Evolutionary conservation across 2,329 filamentous ascomycete species (phyloP).

Genomic region (Fusarium sp.): DNA sequence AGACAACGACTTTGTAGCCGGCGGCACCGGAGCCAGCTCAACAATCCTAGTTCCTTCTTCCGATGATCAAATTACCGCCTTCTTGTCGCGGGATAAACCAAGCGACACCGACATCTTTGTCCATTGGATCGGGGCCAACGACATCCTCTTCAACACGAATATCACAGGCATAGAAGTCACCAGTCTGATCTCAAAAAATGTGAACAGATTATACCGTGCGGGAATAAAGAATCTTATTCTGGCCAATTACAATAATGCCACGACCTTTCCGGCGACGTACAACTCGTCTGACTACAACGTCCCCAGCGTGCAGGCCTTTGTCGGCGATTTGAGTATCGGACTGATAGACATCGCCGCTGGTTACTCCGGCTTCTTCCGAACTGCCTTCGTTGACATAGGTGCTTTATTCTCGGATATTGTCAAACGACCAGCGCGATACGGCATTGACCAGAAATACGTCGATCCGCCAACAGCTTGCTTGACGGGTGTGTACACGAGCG

Average conservation of each 20-base stretch:
- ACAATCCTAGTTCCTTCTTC: conserved; percentile 24
- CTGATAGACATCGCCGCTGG: conserved; percentile 9
- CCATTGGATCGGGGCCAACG: conserved; percentile 31
- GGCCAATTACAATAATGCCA: conserved; percentile 21
- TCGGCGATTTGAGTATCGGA: not conserved
- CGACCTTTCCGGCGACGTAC: conserved; percentile 18
- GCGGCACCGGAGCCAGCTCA: conserved; percentile 21
- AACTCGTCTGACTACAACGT: conserved; percentile 15
- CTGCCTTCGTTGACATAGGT: conserved; percentile 7
- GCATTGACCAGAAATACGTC: conserved; percentile 13
- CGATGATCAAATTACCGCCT: conserved; percentile 16
- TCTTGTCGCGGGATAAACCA: conserved; percentile 14
- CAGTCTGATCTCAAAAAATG: conserved; percentile 13
- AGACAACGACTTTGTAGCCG: conserved; percentile 24
- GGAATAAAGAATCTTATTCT: conserved; percentile 21
- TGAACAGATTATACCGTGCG: conserved; percentile 16
- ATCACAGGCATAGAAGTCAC: conserved; percentile 21
- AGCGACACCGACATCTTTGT: conserved; percentile 13
- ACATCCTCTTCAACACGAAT: conserved; percentile 29
- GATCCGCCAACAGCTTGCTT: conserved; percentile 27
- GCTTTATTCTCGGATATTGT: conserved; percentile 3
- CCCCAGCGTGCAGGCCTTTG: conserved; percentile 8
- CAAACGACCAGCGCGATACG: not conserved
- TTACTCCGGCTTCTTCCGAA: conserved; percentile 8
- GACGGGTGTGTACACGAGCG: conserved; percentile 20